Conservation (phyloP, 2,329 filamentous ascomycete genomes). For the Paraconiothyrium sp. region DNA sequence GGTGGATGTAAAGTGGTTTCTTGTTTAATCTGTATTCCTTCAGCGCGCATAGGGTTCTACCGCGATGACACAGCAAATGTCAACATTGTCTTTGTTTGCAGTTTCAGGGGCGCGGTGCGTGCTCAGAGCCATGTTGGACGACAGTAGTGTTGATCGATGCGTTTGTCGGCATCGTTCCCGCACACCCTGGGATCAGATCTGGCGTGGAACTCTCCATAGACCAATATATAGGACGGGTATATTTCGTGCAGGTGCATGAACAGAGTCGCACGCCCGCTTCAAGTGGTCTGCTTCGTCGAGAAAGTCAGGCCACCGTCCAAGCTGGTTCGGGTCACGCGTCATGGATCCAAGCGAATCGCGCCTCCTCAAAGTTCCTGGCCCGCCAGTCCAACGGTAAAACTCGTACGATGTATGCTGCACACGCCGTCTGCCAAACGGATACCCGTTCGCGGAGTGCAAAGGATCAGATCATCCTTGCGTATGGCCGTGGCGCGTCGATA, state of each 20-base stretch:
- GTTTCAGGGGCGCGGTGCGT: background rate
- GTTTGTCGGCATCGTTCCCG: slow-evolving; percentile 2
- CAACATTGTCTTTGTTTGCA: background rate
- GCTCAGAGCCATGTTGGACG: background rate
- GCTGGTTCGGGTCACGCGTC: slow-evolving; percentile 22
- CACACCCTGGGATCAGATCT: slow-evolving; percentile 5
- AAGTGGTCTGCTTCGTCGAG: background rate
- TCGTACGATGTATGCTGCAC: slow-evolving; percentile 21
- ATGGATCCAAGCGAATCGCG: slow-evolving; percentile 15
- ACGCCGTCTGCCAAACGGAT: background rate
- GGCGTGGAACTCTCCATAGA: background rate
- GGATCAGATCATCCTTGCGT: slow-evolving; percentile 10
- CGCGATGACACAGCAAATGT: background rate
- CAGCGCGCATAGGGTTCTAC: background rate
- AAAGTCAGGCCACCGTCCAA: slow-evolving; percentile 19
- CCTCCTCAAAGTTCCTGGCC: slow-evolving; percentile 2
- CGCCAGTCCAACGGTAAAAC: slow-evolving; percentile 17
- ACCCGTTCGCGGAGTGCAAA: background rate
- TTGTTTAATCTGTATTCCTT: slow-evolving; percentile 10
- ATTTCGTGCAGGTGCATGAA: slow-evolving; percentile 2
- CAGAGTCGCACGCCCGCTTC: background rate
- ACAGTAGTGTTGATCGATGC: background rate
- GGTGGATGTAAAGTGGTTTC: background rate
- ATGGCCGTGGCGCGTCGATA: slow-evolving; percentile 9
- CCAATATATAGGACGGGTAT: slow-evolving; percentile 1